A percentile compares a stretch with the other conserved stretches of the same genome.
These are phyloP conservation scores for Lactifluus echinatus DNA, from an alignment of 768 basidiomycete genomes.

Conservation along the genomic window DNA sequence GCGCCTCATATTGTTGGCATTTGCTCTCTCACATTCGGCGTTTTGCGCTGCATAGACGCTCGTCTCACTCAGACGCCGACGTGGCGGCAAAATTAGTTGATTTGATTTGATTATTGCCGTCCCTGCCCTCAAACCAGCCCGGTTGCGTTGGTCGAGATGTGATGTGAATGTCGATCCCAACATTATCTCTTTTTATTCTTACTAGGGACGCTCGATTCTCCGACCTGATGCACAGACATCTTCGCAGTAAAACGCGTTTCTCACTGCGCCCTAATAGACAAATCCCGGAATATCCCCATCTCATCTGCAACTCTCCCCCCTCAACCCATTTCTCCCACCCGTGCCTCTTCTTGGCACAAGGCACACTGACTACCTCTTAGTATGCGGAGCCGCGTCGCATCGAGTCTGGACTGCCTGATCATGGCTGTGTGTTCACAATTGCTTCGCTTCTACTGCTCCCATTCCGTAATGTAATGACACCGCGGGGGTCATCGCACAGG, in stretches of 20 bases:
- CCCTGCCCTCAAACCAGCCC: neutral
- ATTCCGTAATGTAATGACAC: neutral
- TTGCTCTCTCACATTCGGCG: conserved; percentile 31
- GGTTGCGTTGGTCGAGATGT: neutral
- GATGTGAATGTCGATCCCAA: neutral
- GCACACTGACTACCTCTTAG: neutral
- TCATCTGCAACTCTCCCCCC: neutral
- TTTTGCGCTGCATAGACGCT: conserved; percentile 21
- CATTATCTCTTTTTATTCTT: neutral
- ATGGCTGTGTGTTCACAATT: conserved; percentile 2
- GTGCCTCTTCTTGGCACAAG: neutral
- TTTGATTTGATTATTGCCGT: neutral
- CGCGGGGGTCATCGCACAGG: neutral
- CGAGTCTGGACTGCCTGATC: neutral
- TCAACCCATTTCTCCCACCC: neutral
- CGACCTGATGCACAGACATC: neutral
- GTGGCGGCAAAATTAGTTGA: neutral
- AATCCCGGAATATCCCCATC: neutral
- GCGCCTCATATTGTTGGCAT: conserved; percentile 12
- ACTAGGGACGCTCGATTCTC: neutral
- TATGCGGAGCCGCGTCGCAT: neutral
- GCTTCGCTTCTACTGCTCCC: neutral
- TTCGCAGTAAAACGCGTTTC: conserved; percentile 6
- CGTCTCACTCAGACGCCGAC: neutral
- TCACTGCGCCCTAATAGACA: neutral